Evolutionary conservation across 176 grass and related monocot genomes (phyloP), one percentile per base, ranked within the genome.

Genomic region (Musa schizocarpa): DNA sequence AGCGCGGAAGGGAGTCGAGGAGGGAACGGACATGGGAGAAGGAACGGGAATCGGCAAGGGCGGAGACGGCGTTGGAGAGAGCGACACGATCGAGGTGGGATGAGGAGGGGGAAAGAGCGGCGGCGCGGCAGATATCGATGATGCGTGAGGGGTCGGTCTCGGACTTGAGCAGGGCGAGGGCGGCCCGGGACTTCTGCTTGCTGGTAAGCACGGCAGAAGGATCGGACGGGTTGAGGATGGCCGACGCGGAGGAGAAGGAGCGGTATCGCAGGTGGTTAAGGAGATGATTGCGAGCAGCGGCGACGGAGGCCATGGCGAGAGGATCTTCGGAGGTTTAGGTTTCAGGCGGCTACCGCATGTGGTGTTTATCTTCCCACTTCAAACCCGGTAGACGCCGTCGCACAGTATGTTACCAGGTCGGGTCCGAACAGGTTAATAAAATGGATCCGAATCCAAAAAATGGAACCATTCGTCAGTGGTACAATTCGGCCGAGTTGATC

Each of bases 91-190:
- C 89, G 70, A 90, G 21, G 81, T 85, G 89, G 77, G 77, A 79
- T 13, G 48, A 83, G 16, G 75, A 29, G 51, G 87, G 89, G 22
- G 74, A 77, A 66, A 92, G 93, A 8, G 89, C 77, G 9, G 94
- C 90, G 71, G 88, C 90, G 27, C 83, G 90, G 84, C 84, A 93
- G 70, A 93, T 97, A 76, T 86, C 82, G 62, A 97, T 74, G 82
- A 97, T 97, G 73, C 90, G 86, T 11, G 86, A 77, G 8, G 88
- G 86, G 70, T 83, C 72, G 71, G 74, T 79, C 62, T 86, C 81
- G 56, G 78, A 64, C 79, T 88, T 90, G 85, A 94, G 85, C 77
- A 90, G 93, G 50, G 90, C 84, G 21, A 93, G 84, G 49, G 88
- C 88, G 51, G 89, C 85, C 55, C 88, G 90, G 79, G 82, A 85